phyloP scores from a whole-genome alignment of 2,329 filamentous ascomycete genomes.

The Paecilomyces sp. region DNA sequence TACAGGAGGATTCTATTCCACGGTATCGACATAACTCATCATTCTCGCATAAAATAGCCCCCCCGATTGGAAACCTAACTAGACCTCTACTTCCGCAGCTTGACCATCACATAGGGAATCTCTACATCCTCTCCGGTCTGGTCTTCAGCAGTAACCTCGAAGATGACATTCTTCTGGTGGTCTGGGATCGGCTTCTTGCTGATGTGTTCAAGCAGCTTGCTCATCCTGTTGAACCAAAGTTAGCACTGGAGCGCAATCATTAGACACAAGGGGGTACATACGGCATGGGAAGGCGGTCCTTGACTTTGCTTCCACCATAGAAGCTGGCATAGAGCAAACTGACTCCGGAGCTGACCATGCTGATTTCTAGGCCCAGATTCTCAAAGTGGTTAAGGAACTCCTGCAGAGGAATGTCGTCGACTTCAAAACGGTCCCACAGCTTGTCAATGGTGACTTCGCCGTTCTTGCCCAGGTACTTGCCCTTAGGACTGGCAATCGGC shows the following conservation, averaged over 20 bases:
- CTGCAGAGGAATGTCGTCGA: constrained; percentile 74
- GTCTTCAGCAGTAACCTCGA: constrained; percentile 92
- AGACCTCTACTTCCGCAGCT: constrained; percentile 45
- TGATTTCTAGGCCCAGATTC: constrained; percentile 70
- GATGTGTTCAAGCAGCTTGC: constrained; percentile 76
- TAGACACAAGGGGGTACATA: constrained; percentile 36
- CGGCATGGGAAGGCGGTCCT: constrained; percentile 70
- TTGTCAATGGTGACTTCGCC: constrained; percentile 81
- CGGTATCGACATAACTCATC: background rate
- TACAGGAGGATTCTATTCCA: background rate
- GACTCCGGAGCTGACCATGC: constrained; percentile 96
- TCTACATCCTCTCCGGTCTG: constrained; percentile 87
- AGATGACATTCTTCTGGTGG: constrained; percentile 92
- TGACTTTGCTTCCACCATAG: constrained; percentile 74
- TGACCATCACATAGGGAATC: constrained; percentile 92
- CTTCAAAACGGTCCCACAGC: constrained; percentile 96
- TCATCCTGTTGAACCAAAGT: constrained; percentile 56
- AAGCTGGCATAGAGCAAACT: constrained; percentile 92
- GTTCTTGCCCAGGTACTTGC: constrained; percentile 72
- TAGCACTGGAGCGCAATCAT: constrained; percentile 12
- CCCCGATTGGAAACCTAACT: background rate
- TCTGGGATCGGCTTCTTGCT: constrained; percentile 86
- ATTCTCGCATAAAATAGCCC: background rate
- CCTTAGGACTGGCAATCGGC: constrained; percentile 88
- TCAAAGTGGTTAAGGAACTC: constrained; percentile 80